Evolutionary conservation across 2,329 filamentous ascomycete genomes (phyloP), one percentile per base, ranked within the genome.

Genomic region (Stromatinia cepivora): DNA sequence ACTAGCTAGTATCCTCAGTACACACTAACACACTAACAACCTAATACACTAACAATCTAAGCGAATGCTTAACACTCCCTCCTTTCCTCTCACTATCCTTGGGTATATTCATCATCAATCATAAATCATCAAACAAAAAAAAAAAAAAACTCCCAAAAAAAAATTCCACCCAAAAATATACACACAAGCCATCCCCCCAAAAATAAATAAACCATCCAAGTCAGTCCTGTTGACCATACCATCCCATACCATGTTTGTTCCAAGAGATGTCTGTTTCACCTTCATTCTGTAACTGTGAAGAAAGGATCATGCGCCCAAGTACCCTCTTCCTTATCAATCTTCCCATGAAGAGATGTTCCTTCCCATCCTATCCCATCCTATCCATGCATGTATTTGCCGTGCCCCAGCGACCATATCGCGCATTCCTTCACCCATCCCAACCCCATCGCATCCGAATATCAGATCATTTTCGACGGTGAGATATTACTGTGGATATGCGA

Each of bases 71-170:
- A 34, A 48, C 28, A n/a, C 20, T 17, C 6, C 45, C 7, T 31
- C 39, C 15, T 45, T 4, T 31, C 25, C 17, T 46, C 42, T 9
- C 3, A n/a, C 57, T 25, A 1, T 39, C 31, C 46, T 4, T 25
- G 59, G 59, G 59, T 63, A 63, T 63, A 63, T 63, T 63, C 46
- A 63, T 63, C 59, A 63, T 63, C 31, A 63, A 62, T 62, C 58
- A 34, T 48, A 22, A 57, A 58, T 57, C 54, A n/a, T 57, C 54
- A 57, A 25, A 2, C 8, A 63, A 39, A 8, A 48, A 50, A 50
- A 11, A 6, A 36, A 63, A 22, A 13, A 39, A 4, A 13, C 39
- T 13, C 5, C 17, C 34, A 34, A 36, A 57, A 25, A 57, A 13
- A 10, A 8, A 13, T 22, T 34, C 53, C 42, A 46, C 42, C 5